A percentile compares a stretch with the other conserved stretches of the same genome.
These are phyloP conservation scores for Microcyclosporella mali DNA, from an alignment of 2,329 filamentous ascomycete genomes.

Conservation along the genomic window DNA sequence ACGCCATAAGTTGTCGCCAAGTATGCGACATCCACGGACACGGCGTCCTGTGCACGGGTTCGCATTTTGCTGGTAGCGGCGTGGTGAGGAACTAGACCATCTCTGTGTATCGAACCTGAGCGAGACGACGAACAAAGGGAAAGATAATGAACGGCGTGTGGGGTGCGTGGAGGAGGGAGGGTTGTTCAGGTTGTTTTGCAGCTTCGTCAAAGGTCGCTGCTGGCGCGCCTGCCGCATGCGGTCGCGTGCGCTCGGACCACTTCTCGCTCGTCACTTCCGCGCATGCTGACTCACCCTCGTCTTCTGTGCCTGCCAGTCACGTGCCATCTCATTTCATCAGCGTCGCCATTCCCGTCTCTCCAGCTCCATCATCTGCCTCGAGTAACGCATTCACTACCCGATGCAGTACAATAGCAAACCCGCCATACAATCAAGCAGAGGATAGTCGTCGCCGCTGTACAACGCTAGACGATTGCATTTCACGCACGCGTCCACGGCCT, in stretches of 20 bases:
- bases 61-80: slow-evolving; percentile 42
- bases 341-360: too few relatives aligned
- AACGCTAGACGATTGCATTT: neutral
- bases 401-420: too few relatives aligned
- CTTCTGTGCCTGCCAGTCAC: too few relatives aligned
- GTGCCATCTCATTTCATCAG: too few relatives aligned
- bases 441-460: too few relatives aligned
- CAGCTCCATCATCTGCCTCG: too few relatives aligned
- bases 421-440: too few relatives aligned
- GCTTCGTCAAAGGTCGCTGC: neutral
- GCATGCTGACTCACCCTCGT: too few relatives aligned
- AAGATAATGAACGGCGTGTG: neutral
- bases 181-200: slow-evolving; percentile 1
- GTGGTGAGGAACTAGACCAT: slow-evolving; percentile 12
- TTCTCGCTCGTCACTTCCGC: slow-evolving; percentile 1
- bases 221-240: slow-evolving; percentile 3
- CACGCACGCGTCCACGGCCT: slow-evolving; percentile 5
- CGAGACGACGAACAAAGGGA: neutral
- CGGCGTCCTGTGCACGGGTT: slow-evolving; percentile 32
- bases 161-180: neutral
- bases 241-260: neutral
- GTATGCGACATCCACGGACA: slow-evolving; percentile 63
- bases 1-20: slow-evolving; percentile 66
- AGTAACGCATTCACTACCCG: too few relatives aligned
- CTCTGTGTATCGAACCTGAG: neutral